Conservation (phyloP, 192 early-diverging fungal genomes). For the Coemansia sp. region DNA sequence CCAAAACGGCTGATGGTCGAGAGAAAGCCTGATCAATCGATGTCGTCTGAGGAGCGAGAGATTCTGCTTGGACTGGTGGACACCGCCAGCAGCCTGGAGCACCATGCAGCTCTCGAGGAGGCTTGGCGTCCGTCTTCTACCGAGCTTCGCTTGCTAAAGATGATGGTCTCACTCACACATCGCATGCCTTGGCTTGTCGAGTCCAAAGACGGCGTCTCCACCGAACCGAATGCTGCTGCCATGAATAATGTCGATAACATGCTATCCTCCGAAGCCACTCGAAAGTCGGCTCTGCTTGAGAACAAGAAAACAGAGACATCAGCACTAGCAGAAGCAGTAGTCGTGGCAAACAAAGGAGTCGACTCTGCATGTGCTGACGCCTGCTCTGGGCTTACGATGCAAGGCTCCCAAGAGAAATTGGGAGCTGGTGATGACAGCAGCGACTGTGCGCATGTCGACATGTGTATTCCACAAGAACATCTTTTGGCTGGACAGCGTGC, state of each 20-base stretch:
- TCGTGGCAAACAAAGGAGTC: slow-evolving; percentile 6
- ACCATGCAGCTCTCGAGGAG: slow-evolving; percentile 66
- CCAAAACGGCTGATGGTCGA: slow-evolving; percentile 70
- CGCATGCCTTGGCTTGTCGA: slow-evolving; percentile 73
- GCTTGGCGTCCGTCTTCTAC: slow-evolving; percentile 70
- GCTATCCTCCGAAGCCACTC: neutral
- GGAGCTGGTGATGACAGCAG: neutral
- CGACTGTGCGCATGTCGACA: slow-evolving; percentile 6
- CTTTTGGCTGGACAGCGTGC: slow-evolving; percentile 34
- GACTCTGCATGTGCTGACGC: neutral
- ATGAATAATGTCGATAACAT: neutral
- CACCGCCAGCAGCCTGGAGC: slow-evolving; percentile 56
- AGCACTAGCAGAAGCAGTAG: slow-evolving; percentile 15
- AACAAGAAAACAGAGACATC: neutral
- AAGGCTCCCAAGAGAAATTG: neutral
- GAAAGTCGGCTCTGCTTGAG: neutral
- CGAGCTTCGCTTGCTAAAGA: slow-evolving; percentile 69
- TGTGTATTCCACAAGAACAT: slow-evolving; percentile 20
- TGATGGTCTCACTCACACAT: slow-evolving; percentile 64
- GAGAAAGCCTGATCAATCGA: slow-evolving; percentile 46
- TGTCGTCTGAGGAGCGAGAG: slow-evolving; percentile 56
- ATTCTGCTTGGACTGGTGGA: slow-evolving; percentile 61
- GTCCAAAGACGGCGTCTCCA: neutral
- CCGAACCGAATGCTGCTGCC: neutral
- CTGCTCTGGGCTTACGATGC: neutral